A percentile compares a stretch with the other conserved stretches of the same genome.
Evolutionary conservation across 441 rosid genomes (phyloP).

Genomic region (Breynia disticha): DNA sequence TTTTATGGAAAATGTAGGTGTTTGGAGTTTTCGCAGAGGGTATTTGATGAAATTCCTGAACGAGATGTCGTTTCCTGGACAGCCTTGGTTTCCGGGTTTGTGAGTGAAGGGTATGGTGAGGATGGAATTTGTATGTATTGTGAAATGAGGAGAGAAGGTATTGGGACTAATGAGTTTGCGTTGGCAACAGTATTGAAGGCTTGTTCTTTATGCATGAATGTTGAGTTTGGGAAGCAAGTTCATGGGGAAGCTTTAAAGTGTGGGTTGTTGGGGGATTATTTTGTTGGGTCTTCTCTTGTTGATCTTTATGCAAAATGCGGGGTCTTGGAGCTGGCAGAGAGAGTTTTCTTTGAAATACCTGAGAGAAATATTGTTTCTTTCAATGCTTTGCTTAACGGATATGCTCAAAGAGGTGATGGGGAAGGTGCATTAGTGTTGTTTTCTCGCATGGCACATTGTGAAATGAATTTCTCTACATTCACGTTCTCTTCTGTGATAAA

Average conservation of each 20-base stretch:
- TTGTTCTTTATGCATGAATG: slow-evolving; percentile 36
- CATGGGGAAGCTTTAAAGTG: slow-evolving; percentile 47
- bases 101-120: slow-evolving; percentile 32
- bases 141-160: slow-evolving; percentile 35
- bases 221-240: slow-evolving; percentile 57
- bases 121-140: slow-evolving; percentile 38
- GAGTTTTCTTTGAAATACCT: slow-evolving; percentile 54
- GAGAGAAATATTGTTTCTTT: slow-evolving; percentile 63
- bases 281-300: slow-evolving; percentile 65
- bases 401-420: slow-evolving; percentile 56
- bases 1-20: slow-evolving; percentile 54
- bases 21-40: slow-evolving; percentile 31
- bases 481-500: slow-evolving; percentile 31
- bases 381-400: slow-evolving; percentile 69
- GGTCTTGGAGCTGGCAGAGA: slow-evolving; percentile 49
- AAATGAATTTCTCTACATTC: slow-evolving; percentile 21
- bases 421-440: slow-evolving; percentile 24
- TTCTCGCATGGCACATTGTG: slow-evolving; percentile 24
- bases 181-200: slow-evolving; percentile 57
- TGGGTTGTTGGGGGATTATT: slow-evolving; percentile 58
- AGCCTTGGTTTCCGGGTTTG: slow-evolving; percentile 59
- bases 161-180: slow-evolving; percentile 50
- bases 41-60: slow-evolving; percentile 54
- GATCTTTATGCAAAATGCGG: slow-evolving; percentile 80
- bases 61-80: slow-evolving; percentile 75